Evolutionary conservation across 2,329 filamentous ascomycete species (phyloP).

Genomic region (Magnaporthiopsis incrustans): DNA sequence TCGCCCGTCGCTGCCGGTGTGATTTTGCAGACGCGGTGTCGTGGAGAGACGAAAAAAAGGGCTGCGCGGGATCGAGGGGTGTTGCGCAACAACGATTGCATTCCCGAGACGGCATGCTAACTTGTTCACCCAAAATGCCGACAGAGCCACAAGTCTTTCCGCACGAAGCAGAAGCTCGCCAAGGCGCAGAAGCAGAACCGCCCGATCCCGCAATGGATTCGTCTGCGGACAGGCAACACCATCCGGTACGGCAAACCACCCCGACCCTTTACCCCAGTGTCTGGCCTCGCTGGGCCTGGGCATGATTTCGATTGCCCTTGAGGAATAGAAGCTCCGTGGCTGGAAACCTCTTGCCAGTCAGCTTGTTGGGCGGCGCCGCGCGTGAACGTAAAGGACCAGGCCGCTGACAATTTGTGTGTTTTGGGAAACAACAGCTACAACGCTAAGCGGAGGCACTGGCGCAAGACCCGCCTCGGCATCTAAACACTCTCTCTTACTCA

Average conservation of each 20-base stretch:
- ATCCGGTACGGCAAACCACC: slow-evolving; percentile 72
- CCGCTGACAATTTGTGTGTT: neutral
- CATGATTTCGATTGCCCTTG: neutral
- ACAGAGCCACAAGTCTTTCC: slow-evolving; percentile 99
- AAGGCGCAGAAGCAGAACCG: slow-evolving; percentile 99
- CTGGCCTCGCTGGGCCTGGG: neutral
- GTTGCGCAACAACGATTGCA: neutral
- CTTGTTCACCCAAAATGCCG: neutral
- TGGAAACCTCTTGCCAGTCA: neutral
- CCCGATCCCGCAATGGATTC: slow-evolving; percentile 99
- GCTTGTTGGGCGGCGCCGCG: too few relatives aligned
- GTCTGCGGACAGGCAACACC: slow-evolving; percentile 96
- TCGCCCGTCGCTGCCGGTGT: neutral
- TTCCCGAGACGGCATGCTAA: slow-evolving; percentile 6
- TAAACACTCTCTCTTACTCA: slow-evolving; percentile 48
- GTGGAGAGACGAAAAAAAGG: neutral
- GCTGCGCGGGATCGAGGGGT: slow-evolving; percentile 1
- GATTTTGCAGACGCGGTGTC: neutral
- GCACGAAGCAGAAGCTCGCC: slow-evolving; percentile 99
- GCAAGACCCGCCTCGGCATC: slow-evolving; percentile 99
- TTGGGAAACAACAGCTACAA: slow-evolving; percentile 68
- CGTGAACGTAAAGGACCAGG: neutral
- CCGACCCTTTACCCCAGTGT: neutral
- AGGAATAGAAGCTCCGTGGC: neutral
- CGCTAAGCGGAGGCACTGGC: slow-evolving; percentile 99